Evolutionary conservation across 345 rosid species (phyloP).

Genomic region (Rhizophora apiculata): DNA sequence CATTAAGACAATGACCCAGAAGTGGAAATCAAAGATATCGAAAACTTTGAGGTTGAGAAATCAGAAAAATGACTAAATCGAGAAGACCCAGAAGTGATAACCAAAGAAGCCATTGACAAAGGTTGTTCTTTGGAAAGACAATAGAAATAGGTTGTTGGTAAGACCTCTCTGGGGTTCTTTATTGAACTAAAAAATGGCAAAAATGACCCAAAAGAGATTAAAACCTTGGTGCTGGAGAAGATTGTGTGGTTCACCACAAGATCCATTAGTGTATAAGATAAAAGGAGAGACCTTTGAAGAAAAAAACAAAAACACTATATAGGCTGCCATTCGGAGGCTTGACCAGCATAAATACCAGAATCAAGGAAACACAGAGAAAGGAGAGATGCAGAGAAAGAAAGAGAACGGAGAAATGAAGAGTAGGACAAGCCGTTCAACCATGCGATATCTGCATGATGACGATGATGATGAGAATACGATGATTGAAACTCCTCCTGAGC

Average conservation of each 20-base stretch:
- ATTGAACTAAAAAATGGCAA: background rate
- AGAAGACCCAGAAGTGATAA: conserved; percentile 15
- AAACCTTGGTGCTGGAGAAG: background rate
- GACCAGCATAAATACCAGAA: no score
- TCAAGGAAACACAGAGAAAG: background rate
- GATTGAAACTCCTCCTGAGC: background rate
- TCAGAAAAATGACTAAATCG: background rate
- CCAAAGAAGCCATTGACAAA: background rate
- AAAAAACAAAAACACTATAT: background rate
- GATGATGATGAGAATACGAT: background rate
- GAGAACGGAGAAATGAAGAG: background rate
- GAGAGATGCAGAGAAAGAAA: background rate
- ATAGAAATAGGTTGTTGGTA: background rate
- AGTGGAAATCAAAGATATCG: background rate
- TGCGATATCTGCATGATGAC: conserved; percentile 18
- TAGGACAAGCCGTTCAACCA: conserved; percentile 7
- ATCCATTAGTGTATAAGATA: conserved; percentile 1
- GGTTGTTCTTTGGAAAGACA: background rate
- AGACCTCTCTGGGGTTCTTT: background rate
- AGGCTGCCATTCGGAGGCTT: background rate
- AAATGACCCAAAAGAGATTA: background rate
- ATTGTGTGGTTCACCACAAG: conserved; percentile 3
- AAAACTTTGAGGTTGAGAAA: background rate
- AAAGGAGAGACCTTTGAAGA: background rate
- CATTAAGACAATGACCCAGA: background rate